Base-by-base conservation (phyloP, 108 stramenopile species). In the Skeletonema marinoi region DNA sequence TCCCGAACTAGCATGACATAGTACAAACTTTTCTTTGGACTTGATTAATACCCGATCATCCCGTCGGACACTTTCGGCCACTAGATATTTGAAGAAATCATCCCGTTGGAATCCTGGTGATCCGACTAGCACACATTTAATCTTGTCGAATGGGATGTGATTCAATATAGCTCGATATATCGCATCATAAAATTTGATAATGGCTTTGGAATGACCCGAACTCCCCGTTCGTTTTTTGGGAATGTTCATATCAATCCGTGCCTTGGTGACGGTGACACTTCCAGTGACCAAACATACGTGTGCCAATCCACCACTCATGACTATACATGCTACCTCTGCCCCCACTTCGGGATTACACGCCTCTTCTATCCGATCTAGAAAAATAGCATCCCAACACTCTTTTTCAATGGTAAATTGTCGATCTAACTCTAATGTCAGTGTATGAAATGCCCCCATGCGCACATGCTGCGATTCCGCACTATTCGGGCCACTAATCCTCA, bases 241-340 rank as follows among this genome's bases (percentile, higher is more conserved):
- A 61, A 98, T 97, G 71, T 89, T 95, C 60, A 86, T 76, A 61
- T 99, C 97, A 78, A 98, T 96, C 32, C 93, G 75, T 8, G 93
- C 93, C 71, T 96, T 92, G 51, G 93, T 92, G 25, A 98, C 79
- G 7, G 97, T 99, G 62, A 99, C 83, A 12, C 89, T 80, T 12
- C 93, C 96, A 8, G 94, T 95, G 0, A 99, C 90, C 12, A 99
- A 77, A 84, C 98, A 98, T 10, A 99, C 89, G 81, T 98, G 95
- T 3, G 97, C 97, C 62, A 98, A 69, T 21, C 98, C 98, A 44
- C 48, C 61, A 62, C 92, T 84, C 96, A 98, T 93, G 4, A 97
- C 97, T 21, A 99, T 83, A 32, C 93, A 96, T 2, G 98, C 98
- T 4, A 99, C 78, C 67, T 99, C 97, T 3, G 99, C 97, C 71